Percentiles rank a stretch among this genome's conserved stretches.
These are phyloP conservation scores for Anthostomella pinea DNA, from an alignment of 2,329 filamentous ascomycete species.

Conservation along the genomic window DNA sequence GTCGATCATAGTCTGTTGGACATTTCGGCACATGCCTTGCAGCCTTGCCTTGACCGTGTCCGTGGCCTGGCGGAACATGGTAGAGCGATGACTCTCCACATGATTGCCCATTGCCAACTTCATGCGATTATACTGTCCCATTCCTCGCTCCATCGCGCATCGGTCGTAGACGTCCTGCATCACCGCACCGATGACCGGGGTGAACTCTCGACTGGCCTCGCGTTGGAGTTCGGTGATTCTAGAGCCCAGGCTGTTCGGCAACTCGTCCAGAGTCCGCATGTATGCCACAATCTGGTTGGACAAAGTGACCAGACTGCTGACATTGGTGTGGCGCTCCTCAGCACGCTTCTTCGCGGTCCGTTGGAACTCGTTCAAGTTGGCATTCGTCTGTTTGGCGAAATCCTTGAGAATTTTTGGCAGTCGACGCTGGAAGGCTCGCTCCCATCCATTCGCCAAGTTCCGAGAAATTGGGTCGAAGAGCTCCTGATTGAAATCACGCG, in stretches of 20 bases:
- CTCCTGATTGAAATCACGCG: constrained; percentile 26
- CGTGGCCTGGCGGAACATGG: constrained; percentile 50
- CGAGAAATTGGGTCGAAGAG: constrained; percentile 25
- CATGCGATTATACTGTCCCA: constrained; percentile 50
- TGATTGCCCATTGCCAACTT: constrained; percentile 46
- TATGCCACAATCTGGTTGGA: constrained; percentile 38
- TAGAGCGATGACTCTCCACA: constrained; percentile 36
- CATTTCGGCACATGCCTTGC: constrained; percentile 30
- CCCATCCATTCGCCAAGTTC: constrained; percentile 26
- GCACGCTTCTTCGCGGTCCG: constrained; percentile 18
- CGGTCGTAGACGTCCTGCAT: constrained; percentile 46
- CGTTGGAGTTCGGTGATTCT: constrained; percentile 45
- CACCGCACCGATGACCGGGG: constrained; percentile 41
- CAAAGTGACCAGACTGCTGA: constrained; percentile 31
- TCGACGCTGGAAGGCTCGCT: constrained; percentile 23
- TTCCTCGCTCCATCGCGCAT: constrained; percentile 42
- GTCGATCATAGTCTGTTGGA: constrained; percentile 13
- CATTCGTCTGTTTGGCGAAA: constrained; percentile 15
- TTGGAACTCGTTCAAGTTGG: constrained; percentile 24
- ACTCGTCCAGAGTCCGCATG: constrained; percentile 37
- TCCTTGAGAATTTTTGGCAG: constrained; percentile 20
- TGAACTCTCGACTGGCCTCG: constrained; percentile 53
- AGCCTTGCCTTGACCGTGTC: constrained; percentile 40
- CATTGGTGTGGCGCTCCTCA: constrained; percentile 14
- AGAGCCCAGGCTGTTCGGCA: constrained; percentile 31